Percentiles rank a stretch among this genome's conserved stretches.
Conservation (phyloP, 2,329 filamentous ascomycete genomes). For the Epichloe glyceriae region DNA sequence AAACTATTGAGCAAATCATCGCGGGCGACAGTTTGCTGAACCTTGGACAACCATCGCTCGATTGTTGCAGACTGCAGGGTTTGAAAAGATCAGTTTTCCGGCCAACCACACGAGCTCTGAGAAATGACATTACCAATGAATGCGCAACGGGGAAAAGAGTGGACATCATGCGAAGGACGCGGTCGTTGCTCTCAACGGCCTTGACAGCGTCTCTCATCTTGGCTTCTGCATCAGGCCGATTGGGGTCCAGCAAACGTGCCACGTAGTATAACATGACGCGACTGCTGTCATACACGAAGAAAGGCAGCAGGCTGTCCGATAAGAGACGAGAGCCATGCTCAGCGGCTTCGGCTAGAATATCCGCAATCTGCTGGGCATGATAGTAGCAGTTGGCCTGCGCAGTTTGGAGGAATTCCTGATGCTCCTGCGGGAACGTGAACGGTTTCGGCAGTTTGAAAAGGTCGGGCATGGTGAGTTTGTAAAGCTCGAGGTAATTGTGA, state of each 20-base stretch:
- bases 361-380: conserved; percentile 25
- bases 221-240: conserved; percentile 20
- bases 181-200: conserved; percentile 26
- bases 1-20: conserved; percentile 11
- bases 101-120: not conserved
- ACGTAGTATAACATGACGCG: conserved; percentile 35
- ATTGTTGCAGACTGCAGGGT: conserved; percentile 21
- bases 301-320: conserved; percentile 31
- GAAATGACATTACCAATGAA: conserved; percentile 20
- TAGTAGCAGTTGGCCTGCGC: conserved; percentile 25
- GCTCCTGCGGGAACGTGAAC: conserved; percentile 26
- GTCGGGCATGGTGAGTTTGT: conserved; percentile 32
- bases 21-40: conserved; percentile 17
- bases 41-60: conserved; percentile 26
- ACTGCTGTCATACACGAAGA: conserved; percentile 34
- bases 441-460: conserved; percentile 30
- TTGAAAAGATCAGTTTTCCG: not conserved
- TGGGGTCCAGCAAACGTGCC: conserved; percentile 27
- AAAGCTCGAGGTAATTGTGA: conserved; percentile 31
- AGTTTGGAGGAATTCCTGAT: conserved; percentile 22
- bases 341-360: conserved; percentile 25
- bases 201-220: conserved; percentile 25
- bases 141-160: conserved; percentile 26
- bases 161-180: conserved; percentile 24
- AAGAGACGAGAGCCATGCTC: conserved; percentile 27